Evolutionary conservation across 176 grass and related monocot genomes (phyloP).

Genomic region (Aegilops umbellulata): DNA sequence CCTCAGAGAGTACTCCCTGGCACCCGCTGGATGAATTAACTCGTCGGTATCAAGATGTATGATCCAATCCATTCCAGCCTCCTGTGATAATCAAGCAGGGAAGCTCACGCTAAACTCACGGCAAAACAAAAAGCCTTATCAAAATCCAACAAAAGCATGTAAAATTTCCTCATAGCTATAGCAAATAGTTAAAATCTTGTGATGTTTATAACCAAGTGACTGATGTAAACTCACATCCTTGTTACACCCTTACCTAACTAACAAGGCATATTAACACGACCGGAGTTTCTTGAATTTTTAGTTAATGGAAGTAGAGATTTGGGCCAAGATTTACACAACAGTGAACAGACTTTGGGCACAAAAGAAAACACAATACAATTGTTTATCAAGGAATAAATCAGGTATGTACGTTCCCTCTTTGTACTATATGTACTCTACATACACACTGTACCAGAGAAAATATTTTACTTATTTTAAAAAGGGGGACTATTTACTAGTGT

Average conservation of each 20-base stretch:
- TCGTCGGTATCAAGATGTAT: slow-evolving; percentile 99
- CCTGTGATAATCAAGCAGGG: slow-evolving; percentile 40
- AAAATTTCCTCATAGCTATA: background rate
- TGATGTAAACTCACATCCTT: background rate
- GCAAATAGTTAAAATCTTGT: background rate
- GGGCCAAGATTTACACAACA: background rate
- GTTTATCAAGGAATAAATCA: background rate
- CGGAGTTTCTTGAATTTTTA: background rate
- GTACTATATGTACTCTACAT: background rate
- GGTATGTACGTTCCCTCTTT: background rate
- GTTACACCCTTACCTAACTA: background rate
- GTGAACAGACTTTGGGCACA: background rate
- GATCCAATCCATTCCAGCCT: slow-evolving; percentile 91
- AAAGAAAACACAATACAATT: background rate
- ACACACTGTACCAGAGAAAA: background rate
- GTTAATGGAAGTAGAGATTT: background rate
- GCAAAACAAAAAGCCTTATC: slow-evolving; percentile 4
- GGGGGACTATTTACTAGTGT: background rate
- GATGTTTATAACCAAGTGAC: background rate
- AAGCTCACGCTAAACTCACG: slow-evolving; percentile 21
- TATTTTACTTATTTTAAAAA: background rate
- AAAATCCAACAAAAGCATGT: background rate
- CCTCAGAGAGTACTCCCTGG: slow-evolving; percentile 82
- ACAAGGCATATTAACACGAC: background rate
- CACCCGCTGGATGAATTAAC: slow-evolving; percentile 90